Percentiles rank a stretch among this genome's conserved stretches.
Conservation (phyloP, 768 basidiomycete species). For the Boletus subcaerulescens region DNA sequence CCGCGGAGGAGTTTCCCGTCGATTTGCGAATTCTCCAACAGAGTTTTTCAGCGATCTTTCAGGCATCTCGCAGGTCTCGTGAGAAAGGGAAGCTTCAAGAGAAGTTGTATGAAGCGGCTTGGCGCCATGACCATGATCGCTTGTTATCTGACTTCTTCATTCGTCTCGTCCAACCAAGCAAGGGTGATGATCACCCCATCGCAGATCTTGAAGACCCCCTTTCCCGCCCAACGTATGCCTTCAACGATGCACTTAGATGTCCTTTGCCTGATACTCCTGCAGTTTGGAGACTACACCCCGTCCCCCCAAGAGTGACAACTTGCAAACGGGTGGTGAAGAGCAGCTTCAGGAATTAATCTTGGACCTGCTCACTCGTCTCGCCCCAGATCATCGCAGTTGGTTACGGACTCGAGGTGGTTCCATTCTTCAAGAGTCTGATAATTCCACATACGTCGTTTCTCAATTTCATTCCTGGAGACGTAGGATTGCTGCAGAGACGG, state of each 20-base stretch:
- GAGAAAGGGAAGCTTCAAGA: not conserved
- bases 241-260: not conserved
- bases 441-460: not conserved
- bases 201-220: not conserved
- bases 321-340: not conserved
- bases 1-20: conserved; percentile 1
- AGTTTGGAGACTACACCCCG: conserved; percentile 4
- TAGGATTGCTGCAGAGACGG: not conserved
- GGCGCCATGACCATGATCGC: conserved; percentile 9
- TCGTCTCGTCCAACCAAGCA: not conserved
- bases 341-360: accelerated
- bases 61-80: conserved; percentile 5
- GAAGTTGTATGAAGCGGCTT: not conserved
- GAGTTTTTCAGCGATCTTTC: conserved; percentile 12
- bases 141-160: conserved; percentile 11
- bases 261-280: not conserved
- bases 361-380: no score
- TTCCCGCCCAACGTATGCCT: conserved; percentile 1
- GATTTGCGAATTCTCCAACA: conserved; percentile 1
- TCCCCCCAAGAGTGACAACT: not conserved
- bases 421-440: no score
- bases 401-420: not conserved
- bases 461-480: not conserved
- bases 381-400: not conserved
- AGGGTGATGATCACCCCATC: not conserved